A percentile compares a stretch with the other conserved stretches of the same genome.
Conservation (phyloP, 768 basidiomycete species). For the Suillus weaverae region DNA sequence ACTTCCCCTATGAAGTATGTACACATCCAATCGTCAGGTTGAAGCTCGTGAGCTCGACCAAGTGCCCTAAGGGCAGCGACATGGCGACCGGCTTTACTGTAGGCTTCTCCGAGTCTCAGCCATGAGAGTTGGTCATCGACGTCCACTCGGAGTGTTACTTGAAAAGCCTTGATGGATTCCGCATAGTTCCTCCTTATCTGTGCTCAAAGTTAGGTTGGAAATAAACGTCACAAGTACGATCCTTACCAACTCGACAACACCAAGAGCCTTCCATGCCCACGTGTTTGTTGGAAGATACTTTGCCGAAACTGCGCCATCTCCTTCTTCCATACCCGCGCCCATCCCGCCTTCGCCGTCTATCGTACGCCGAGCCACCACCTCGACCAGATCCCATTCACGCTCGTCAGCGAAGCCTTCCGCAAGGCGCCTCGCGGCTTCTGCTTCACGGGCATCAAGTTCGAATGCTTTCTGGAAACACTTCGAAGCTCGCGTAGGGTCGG, state of each 20-base stretch:
- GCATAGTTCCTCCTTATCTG: slow-evolving; percentile 70
- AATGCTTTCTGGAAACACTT: slow-evolving; percentile 99
- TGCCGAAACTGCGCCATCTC: slow-evolving; percentile 39
- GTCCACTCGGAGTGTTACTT: slow-evolving; percentile 80
- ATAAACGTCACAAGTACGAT: slow-evolving; percentile 13
- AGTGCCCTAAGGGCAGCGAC: slow-evolving; percentile 90
- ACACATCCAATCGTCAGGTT: slow-evolving; percentile 81
- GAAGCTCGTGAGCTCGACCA: slow-evolving; percentile 66
- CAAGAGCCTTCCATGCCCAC: slow-evolving; percentile 99
- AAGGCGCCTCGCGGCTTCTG: slow-evolving; percentile 77
- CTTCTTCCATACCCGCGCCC: slow-evolving; percentile 51
- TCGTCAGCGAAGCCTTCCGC: slow-evolving; percentile 92
- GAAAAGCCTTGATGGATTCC: slow-evolving; percentile 79
- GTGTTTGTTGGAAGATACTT: slow-evolving; percentile 75
- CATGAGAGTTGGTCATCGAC: slow-evolving; percentile 80
- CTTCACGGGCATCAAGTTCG: slow-evolving; percentile 89
- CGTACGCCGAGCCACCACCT: slow-evolving; percentile 88
- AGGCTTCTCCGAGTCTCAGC: slow-evolving; percentile 91
- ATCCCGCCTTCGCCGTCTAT: slow-evolving; percentile 92
- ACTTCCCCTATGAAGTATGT: slow-evolving; percentile 84
- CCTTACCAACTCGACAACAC: slow-evolving; percentile 84
- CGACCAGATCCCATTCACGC: slow-evolving; percentile 93
- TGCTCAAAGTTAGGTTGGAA: neutral
- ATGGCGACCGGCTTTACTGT: slow-evolving; percentile 84
- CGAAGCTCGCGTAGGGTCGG: slow-evolving; percentile 81